Conservation (phyloP, 2,329 filamentous ascomycete genomes). For the Periglandula ipomoeae region DNA sequence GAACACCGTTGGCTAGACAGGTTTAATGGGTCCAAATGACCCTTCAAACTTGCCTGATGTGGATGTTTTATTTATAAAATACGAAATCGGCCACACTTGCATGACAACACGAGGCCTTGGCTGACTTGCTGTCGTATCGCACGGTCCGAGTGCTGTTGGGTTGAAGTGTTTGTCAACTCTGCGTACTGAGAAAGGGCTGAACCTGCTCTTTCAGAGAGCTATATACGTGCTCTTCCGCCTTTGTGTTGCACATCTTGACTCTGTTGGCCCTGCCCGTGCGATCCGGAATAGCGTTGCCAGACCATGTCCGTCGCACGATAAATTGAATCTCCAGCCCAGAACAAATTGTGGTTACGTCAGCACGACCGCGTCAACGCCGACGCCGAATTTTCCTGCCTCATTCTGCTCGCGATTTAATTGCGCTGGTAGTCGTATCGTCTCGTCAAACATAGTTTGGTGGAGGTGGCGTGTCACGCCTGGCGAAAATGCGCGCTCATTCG, state of each 20-base stretch:
- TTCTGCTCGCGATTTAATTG: background rate
- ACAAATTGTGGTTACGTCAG: background rate
- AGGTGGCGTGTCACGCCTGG: background rate
- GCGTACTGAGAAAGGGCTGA: too few species aligned
- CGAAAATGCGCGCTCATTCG: background rate
- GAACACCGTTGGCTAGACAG: background rate
- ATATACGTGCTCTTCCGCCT: background rate
- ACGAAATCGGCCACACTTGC: background rate
- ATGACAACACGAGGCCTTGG: background rate
- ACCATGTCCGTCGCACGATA: background rate
- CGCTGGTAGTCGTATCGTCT: background rate
- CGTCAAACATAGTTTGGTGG: background rate
- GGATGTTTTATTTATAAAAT: conserved; percentile 1
- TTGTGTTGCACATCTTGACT: too few species aligned
- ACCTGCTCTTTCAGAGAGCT: too few species aligned
- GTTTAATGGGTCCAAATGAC: background rate
- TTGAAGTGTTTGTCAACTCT: too few species aligned
- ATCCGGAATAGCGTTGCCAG: background rate
- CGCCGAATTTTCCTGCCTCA: background rate
- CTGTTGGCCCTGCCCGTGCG: too few species aligned
- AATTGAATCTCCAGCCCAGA: background rate
- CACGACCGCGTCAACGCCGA: background rate
- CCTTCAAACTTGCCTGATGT: background rate
- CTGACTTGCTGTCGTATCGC: background rate
- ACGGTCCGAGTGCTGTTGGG: background rate